A percentile compares a stretch with the other conserved stretches of the same genome.
These are phyloP conservation scores for Grigorovia jiainica DNA, from an alignment of 805 yeast genomes.

Conservation along the genomic window DNA sequence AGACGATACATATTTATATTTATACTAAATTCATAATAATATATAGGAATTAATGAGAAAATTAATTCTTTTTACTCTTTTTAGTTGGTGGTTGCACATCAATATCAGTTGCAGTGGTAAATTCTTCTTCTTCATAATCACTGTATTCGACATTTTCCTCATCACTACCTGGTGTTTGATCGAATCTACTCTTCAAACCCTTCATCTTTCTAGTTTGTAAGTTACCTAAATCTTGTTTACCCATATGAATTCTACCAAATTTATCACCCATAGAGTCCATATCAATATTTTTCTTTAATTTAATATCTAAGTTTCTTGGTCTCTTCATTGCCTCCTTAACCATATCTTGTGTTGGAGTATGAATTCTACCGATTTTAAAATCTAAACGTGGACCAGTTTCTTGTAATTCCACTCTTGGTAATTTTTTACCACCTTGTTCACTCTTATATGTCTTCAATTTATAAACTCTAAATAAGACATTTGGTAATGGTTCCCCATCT, in stretches of 20 bases:
- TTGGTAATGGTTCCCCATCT: constrained; percentile 60
- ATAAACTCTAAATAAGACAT: constrained; percentile 84
- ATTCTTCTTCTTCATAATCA: constrained; percentile 31
- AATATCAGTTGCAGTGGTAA: constrained; percentile 28
- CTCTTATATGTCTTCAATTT: constrained; percentile 71
- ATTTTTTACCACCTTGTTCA: constrained; percentile 55
- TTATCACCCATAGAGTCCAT: constrained; percentile 90
- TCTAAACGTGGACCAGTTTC: constrained; percentile 96
- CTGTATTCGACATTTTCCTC: constrained; percentile 34
- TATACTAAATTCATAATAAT: too few species aligned
- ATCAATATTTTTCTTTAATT: constrained; percentile 79
- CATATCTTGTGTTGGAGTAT: constrained; percentile 73
- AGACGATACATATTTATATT: too few species aligned
- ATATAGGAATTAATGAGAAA: too few species aligned
- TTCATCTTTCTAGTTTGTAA: constrained; percentile 97
- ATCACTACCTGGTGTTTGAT: constrained; percentile 51
- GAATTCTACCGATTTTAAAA: constrained; percentile 82
- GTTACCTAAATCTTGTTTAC: constrained; percentile 83
- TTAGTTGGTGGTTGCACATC: constrained; percentile 24
- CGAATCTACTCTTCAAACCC: constrained; percentile 83
- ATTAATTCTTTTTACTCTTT: constrained; percentile 18
- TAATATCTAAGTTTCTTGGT: constrained; percentile 75
- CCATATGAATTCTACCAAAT: constrained; percentile 92
- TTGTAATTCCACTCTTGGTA: constrained; percentile 88
- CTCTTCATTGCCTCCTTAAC: constrained; percentile 79